Evolutionary conservation across 495 filamentous ascomycete species (phyloP), one percentile per base, ranked within the genome.

Genomic region (Ascobolus immersus): DNA sequence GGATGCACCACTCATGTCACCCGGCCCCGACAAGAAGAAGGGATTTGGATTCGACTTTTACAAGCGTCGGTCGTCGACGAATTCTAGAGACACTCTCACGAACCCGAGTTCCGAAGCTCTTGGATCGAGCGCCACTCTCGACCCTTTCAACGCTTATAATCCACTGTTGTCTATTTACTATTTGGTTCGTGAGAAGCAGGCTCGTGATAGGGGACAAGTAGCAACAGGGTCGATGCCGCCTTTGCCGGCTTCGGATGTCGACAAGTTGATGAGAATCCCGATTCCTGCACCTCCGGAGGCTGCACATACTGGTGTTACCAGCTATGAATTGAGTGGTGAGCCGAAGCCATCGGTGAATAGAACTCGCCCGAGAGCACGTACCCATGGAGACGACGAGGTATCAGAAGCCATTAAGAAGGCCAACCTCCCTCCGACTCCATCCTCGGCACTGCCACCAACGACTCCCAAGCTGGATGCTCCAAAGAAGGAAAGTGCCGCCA

Each of bases 21-120:
- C 71, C 25, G 67, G 72, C 19, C 45, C 52, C 3, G 89, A 94
- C 49, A 82, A 77, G 52, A 81, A 77, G 50, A 67, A 82, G 28
- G 77, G 76, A 2, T 78, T 86, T 40, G 69, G 69, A 6, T 93
- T 94, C 41, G 81, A 93, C 50, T 94, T 99, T 44, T 99, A 99
- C 55, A 92, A 91, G 55, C 66, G 86, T 42, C 67, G 81, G 21
- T 92, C 77, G 47, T 93, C 89, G 1, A 63, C 63, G 14, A 76
- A 67, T 25, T 93, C 84, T 49, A 65, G 74, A 36, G 89, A 94
- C 39, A 90, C 78, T 5, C 62, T 99, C 38, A 76, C 75, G n/a
- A 73, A 70, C 17, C 65, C 74, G 14, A 93, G 84, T 34, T 64
- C 68, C 0, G 86, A 99, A 48, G 75, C 69, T 5, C 61, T 99